phyloP scores from a whole-genome alignment of 2,329 filamentous ascomycete genomes.

The Epicoccum nigrum region DNA sequence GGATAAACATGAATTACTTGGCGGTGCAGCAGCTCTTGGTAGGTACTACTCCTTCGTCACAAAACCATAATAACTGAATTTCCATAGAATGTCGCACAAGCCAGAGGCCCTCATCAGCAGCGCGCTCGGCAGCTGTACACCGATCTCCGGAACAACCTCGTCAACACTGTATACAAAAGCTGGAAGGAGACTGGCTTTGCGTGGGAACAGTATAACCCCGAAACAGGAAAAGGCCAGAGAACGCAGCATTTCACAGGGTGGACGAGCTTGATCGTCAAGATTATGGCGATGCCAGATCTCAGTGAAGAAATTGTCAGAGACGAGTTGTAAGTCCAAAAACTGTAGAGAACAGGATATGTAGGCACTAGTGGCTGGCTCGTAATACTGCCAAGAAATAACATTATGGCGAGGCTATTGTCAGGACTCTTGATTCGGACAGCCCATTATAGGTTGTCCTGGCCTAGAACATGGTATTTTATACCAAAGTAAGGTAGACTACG shows the following conservation, averaged over 20 bases:
- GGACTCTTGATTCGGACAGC: no score
- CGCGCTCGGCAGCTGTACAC: conserved; percentile 77
- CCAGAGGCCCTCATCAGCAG: conserved; percentile 68
- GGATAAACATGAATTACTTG: conserved; percentile 98
- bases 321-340: conserved; percentile 33
- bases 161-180: conserved; percentile 84
- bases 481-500: no score
- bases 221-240: conserved; percentile 89
- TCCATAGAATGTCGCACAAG: conserved; percentile 66
- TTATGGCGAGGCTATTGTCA: no score
- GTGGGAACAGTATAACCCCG: conserved; percentile 98
- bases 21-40: conserved; percentile 77
- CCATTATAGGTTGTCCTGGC: no score
- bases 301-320: conserved; percentile 33
- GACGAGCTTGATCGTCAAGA: conserved; percentile 98
- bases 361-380: no score
- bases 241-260: conserved; percentile 98
- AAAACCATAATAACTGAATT: conserved; percentile 9
- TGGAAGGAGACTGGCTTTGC: conserved; percentile 95
- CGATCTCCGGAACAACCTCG: conserved; percentile 78
- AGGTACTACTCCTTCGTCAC: conserved; percentile 3
- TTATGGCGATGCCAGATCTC: conserved; percentile 90
- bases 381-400: no score
- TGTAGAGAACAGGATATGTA: no score
- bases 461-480: no score